Evolutionary conservation across 345 rosid genomes (phyloP).

Genomic region (Citrus hindsii): DNA sequence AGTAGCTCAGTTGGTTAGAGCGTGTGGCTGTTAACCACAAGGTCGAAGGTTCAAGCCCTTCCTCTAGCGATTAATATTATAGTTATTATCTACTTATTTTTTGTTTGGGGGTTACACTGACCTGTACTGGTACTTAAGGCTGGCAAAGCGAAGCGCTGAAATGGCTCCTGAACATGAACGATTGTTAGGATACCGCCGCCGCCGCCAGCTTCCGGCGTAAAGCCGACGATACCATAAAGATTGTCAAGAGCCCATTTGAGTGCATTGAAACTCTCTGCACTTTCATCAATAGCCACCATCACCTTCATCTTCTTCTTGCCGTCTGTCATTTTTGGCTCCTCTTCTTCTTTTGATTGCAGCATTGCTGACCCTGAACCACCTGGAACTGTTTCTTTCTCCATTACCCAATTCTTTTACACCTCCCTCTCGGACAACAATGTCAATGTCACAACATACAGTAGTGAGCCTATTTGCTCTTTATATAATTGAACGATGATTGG

Average conservation of each 20-base stretch:
- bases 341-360: conserved; percentile 15
- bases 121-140: conserved; percentile 31
- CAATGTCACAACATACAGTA: no score
- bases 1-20: conserved; percentile 35
- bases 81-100: no score
- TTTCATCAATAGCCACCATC: conserved; percentile 63
- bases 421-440: not conserved
- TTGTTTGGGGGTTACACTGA: conserved; percentile 10
- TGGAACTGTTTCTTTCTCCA: conserved; percentile 4
- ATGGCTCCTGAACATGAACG: conserved; percentile 58
- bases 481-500: not conserved
- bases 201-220: conserved; percentile 27
- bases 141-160: conserved; percentile 22
- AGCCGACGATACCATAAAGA: conserved; percentile 14
- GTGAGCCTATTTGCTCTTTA: not conserved
- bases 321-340: conserved; percentile 27
- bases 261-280: conserved; percentile 61
- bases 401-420: not conserved
- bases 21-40: conserved; percentile 57
- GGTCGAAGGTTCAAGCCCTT: conserved; percentile 51
- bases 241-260: conserved; percentile 57
- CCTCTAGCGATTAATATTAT: conserved; percentile 3
- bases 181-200: conserved; percentile 34
- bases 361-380: conserved; percentile 2
- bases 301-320: conserved; percentile 35